Evolutionary conservation across 768 basidiomycete genomes (phyloP).

Genomic region (Tulasnella sp.): DNA sequence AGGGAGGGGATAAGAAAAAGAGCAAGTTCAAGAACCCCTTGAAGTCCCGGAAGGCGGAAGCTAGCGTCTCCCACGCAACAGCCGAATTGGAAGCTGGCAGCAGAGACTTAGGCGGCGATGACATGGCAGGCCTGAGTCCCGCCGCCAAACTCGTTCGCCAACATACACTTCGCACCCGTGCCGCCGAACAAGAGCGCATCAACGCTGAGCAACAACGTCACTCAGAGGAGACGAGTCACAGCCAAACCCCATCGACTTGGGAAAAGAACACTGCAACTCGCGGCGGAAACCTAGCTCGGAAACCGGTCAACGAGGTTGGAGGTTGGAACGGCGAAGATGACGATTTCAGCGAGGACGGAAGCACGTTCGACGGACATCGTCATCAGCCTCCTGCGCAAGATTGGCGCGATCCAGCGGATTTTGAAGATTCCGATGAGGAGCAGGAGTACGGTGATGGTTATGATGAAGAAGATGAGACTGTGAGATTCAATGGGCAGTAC

Average conservation of each 20-base stretch:
- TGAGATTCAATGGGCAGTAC: conserved; percentile 49
- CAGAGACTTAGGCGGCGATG: conserved; percentile 34
- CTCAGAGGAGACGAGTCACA: conserved; percentile 35
- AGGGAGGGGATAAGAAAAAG: conserved; percentile 44
- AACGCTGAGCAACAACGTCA: conserved; percentile 42
- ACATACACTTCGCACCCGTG: conserved; percentile 78
- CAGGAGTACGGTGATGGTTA: conserved; percentile 50
- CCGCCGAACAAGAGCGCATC: conserved; percentile 66
- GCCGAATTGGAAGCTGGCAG: conserved; percentile 71
- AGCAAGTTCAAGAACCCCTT: conserved; percentile 52
- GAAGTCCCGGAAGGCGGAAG: conserved; percentile 62
- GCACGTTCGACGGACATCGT: conserved; percentile 16
- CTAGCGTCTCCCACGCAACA: conserved; percentile 74
- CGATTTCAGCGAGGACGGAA: conserved; percentile 52
- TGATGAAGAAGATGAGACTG: conserved; percentile 70
- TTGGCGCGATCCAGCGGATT: conserved; percentile 33
- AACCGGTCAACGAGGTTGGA: conserved; percentile 38
- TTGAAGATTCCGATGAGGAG: conserved; percentile 33
- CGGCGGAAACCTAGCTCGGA: conserved; percentile 21
- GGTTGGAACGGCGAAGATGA: conserved; percentile 52
- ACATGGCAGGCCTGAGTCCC: conserved; percentile 75
- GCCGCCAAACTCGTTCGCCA: conserved; percentile 86
- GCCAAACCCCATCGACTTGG: conserved; percentile 53
- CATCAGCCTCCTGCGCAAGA: conserved; percentile 20
- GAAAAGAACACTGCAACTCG: conserved; percentile 64